Evolutionary conservation across 495 filamentous ascomycete species (phyloP), one percentile per base, ranked within the genome.

Genomic region (Lophiostoma macrostomum): DNA sequence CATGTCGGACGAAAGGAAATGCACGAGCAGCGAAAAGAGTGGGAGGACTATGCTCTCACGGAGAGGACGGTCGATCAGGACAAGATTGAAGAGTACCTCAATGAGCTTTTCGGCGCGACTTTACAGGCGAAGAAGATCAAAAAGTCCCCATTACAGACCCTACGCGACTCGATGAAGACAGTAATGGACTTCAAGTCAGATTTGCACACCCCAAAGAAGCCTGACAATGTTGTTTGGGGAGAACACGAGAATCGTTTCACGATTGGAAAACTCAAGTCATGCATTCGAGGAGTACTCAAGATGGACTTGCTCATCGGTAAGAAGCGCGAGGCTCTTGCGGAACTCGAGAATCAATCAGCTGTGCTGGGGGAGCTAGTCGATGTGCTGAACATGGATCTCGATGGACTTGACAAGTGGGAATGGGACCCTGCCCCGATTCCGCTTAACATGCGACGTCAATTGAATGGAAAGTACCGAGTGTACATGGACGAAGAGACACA

Each of bases 11-110:
- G 75, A 4, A 61, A 71, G 12, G 75, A 76, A 40, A 76, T 77
- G 72, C 72, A 75, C 27, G 70, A 79, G 53, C 72, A 77, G 50
- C 68, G 71, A 22, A 35, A 72, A 56, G 63, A 67, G 22, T 86
- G 82, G 78, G 82, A 87, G 66, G 60, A 67, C 1, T 63, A 74
- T 31, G 82, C 80, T 14, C 87, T 88, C 59, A 73, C 68, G 8
- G 64, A 68, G 6, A 67, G 67, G 24, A 45, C 56, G 35, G 43
- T 62, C 1, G 63, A 69, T 36, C 25, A 48, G 25, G 18, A 20
- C 14, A 51, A 39, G 11, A 65, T 69, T 28, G 37, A 61, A 18
- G 45, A 8, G 2, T 69, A 68, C 50, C 61, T 71, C 1, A 42
- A 54, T 8, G 56, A 56, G 2, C 47, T 70, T 16, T 70, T 70